These are phyloP conservation scores for Yamadazyma aaseri DNA, from an alignment of 1,139 yeast genomes.

Conservation along the genomic window DNA sequence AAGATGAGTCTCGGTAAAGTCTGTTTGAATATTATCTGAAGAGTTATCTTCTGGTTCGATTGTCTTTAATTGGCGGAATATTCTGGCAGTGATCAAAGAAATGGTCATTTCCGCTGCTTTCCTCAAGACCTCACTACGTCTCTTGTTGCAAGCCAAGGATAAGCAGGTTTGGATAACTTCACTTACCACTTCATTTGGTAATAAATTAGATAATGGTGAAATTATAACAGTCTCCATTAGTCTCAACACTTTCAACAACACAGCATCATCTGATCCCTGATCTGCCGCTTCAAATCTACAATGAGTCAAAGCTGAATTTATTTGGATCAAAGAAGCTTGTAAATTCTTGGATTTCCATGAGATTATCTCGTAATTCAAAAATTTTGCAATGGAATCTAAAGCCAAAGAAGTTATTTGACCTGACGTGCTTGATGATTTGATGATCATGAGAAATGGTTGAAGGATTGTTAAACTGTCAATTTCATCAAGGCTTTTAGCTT, in stretches of 20 bases:
- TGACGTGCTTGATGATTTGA: conserved; percentile 80
- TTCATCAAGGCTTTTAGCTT: conserved; percentile 48
- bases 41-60: conserved; percentile 51
- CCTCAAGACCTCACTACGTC: conserved; percentile 86
- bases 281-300: conserved; percentile 96
- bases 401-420: conserved; percentile 86
- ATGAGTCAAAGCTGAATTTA: conserved; percentile 80
- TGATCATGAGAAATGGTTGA: conserved; percentile 85
- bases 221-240: conserved; percentile 68
- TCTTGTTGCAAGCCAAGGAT: conserved; percentile 88
- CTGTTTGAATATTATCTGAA: conserved; percentile 31
- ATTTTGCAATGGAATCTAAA: conserved; percentile 69
- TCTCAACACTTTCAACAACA: conserved; percentile 75
- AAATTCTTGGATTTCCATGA: conserved; percentile 42
- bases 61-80: conserved; percentile 60
- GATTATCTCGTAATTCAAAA: conserved; percentile 63
- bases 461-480: conserved; percentile 74
- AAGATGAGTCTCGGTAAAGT: conserved; percentile 33
- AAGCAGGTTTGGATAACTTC: conserved; percentile 91
- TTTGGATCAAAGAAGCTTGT: conserved; percentile 53
- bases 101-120: conserved; percentile 88
- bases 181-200: conserved; percentile 80
- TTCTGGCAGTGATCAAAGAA: conserved; percentile 63
- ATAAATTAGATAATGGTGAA: conserved; percentile 59
- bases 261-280: conserved; percentile 90